These are phyloP conservation scores for Fusarium musae DNA, from an alignment of 2,329 filamentous ascomycete genomes.

Conservation along the genomic window DNA sequence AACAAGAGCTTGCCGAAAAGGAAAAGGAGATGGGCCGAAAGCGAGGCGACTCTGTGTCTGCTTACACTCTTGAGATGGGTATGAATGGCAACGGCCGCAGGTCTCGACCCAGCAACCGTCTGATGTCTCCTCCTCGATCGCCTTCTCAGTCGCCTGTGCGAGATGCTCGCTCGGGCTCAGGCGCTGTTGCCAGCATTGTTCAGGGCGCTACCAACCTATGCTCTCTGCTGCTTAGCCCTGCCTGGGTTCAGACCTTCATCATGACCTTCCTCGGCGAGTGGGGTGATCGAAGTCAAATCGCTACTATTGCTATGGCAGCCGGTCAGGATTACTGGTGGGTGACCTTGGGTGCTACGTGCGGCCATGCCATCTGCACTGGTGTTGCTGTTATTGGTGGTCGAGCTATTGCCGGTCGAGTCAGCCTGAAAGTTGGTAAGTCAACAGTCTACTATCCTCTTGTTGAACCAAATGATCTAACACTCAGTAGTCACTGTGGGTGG, in stretches of 20 bases:
- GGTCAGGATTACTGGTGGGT: conserved; percentile 99
- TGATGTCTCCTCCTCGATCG: conserved; percentile 83
- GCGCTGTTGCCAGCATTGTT: conserved; percentile 54
- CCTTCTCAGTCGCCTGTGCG: conserved; percentile 80
- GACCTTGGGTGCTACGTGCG: conserved; percentile 84
- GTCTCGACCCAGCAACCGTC: conserved; percentile 77
- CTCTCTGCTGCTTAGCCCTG: conserved; percentile 88
- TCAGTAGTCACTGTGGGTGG: conserved; percentile 87
- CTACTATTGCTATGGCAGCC: conserved; percentile 98
- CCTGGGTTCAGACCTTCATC: conserved; percentile 98
- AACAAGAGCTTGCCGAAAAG: conserved; percentile 92
- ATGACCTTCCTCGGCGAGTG: conserved; percentile 99
- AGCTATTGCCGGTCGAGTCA: conserved; percentile 92
- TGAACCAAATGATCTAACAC: conserved; percentile 35
- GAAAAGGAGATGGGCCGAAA: conserved; percentile 78
- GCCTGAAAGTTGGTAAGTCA: conserved; percentile 91
- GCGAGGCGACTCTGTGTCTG: conserved; percentile 72
- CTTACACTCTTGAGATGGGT: conserved; percentile 84
- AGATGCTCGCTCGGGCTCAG: conserved; percentile 61
- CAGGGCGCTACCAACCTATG: conserved; percentile 85
- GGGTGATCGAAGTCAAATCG: conserved; percentile 97
- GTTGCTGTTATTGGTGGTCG: conserved; percentile 91
- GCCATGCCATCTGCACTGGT: conserved; percentile 90
- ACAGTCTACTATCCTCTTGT: background rate
- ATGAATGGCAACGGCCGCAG: conserved; percentile 69